Percentiles rank a stretch among this genome's conserved stretches.
These are phyloP conservation scores for Isatis tinctoria DNA, from an alignment of 345 rosid genomes.

Conservation along the genomic window DNA sequence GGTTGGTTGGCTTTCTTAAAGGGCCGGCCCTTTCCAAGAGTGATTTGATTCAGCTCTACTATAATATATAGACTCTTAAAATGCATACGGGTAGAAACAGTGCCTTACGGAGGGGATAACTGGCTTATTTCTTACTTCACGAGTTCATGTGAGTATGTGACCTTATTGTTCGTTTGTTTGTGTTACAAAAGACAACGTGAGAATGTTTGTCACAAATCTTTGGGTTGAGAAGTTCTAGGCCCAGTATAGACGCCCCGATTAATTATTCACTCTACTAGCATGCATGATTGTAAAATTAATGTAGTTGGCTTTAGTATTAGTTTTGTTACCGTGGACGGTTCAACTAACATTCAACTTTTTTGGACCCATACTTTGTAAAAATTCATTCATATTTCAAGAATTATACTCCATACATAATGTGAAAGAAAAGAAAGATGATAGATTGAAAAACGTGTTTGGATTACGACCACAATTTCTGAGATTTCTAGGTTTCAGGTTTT, in stretches of 20 bases:
- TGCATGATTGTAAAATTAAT: too few species aligned
- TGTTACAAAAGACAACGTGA: background rate
- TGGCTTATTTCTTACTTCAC: background rate
- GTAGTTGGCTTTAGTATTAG: too few species aligned
- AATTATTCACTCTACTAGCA: too few species aligned
- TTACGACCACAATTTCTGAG: too few species aligned
- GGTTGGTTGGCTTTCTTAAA: background rate
- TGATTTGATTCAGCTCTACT: background rate
- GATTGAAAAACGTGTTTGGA: too few species aligned
- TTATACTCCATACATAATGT: background rate
- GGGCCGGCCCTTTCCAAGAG: background rate
- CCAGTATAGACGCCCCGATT: too few species aligned
- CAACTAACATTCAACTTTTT: too few species aligned
- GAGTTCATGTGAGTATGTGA: background rate
- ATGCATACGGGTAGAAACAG: background rate
- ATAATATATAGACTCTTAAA: too few species aligned
- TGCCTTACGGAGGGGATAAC: background rate
- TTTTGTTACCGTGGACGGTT: too few species aligned
- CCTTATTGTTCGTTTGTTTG: background rate
- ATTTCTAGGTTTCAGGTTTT: background rate
- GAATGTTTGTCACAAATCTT: background rate
- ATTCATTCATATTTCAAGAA: background rate
- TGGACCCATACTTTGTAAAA: background rate
- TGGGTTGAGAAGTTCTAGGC: background rate
- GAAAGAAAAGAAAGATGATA: too few species aligned